phyloP scores from a whole-genome alignment of 371 early-diverging fungal species.

The Vairimorpha ceranae region DNA sequence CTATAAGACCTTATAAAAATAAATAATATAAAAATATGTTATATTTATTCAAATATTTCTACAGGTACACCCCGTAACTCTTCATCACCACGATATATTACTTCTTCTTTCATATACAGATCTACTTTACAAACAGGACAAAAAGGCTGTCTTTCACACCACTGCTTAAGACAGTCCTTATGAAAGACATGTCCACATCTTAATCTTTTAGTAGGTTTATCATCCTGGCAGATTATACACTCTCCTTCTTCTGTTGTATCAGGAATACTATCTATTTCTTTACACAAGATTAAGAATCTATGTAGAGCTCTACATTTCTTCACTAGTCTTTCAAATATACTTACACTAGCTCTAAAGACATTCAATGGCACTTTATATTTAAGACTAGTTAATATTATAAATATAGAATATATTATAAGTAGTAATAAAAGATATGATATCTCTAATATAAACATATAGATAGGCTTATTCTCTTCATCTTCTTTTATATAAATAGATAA shows the following conservation, averaged over 20 bases:
- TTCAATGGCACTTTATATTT: constrained; percentile 54
- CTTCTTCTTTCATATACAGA: constrained; percentile 14
- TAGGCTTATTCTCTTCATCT: background rate
- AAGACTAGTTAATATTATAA: constrained; percentile 48
- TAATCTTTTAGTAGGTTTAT: constrained; percentile 69
- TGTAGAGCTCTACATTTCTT: constrained; percentile 28
- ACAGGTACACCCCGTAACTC: constrained; percentile 39
- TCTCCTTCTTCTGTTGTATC: constrained; percentile 37
- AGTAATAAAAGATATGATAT: constrained; percentile 39
- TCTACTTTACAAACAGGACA: constrained; percentile 82
- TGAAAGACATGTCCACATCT: constrained; percentile 95
- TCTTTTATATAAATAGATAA: background rate
- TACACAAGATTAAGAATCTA: constrained; percentile 42
- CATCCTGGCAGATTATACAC: constrained; percentile 62
- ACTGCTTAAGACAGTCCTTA: constrained; percentile 83
- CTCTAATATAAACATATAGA: constrained; percentile 43
- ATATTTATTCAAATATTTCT: constrained; percentile 6
- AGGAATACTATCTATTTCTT: constrained; percentile 41
- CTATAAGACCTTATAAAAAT: background rate
- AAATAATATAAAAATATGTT: background rate
- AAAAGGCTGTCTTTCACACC: constrained; percentile 92
- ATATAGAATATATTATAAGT: constrained; percentile 37
- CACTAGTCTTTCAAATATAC: constrained; percentile 39
- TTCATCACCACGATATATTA: constrained; percentile 26
- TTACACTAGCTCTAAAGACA: constrained; percentile 43